A percentile compares a stretch with the other conserved stretches of the same genome.
These are phyloP conservation scores for Hanseniaspora valbyensis DNA, from an alignment of 805 yeast genomes.

Conservation along the genomic window DNA sequence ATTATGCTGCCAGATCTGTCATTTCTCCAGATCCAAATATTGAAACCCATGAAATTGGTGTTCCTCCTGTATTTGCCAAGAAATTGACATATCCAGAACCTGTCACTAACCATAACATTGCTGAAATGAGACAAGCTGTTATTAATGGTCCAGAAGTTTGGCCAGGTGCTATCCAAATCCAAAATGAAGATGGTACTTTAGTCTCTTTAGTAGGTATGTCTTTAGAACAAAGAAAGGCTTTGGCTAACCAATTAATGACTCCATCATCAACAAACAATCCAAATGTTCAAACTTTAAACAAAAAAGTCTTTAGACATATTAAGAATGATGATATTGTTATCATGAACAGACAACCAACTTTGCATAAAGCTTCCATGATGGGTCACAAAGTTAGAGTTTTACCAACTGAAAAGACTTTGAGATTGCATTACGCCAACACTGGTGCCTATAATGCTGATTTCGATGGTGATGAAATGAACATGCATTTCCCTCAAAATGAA, in stretches of 20 bases:
- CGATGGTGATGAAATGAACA: constrained; percentile 99
- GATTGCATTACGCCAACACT: constrained; percentile 96
- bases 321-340: constrained; percentile 89
- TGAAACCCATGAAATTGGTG: constrained; percentile 96
- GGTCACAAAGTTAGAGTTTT: constrained; percentile 95
- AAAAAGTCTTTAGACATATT: constrained; percentile 90
- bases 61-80: constrained; percentile 95
- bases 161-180: constrained; percentile 98
- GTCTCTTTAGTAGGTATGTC: constrained; percentile 81
- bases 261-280: constrained; percentile 43
- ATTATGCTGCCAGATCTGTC: constrained; percentile 97
- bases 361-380: constrained; percentile 99
- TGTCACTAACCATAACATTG: constrained; percentile 81
- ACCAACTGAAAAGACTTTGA: constrained; percentile 92
- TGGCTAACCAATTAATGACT: constrained; percentile 88
- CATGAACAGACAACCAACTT: constrained; percentile 98
- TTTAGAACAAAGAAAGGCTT: constrained; percentile 82
- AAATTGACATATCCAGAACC: constrained; percentile 97
- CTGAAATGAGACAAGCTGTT: constrained; percentile 85
- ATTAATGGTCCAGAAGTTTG: constrained; percentile 94
- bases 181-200: constrained; percentile 85
- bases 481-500: constrained; percentile 98
- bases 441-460: constrained; percentile 99
- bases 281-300: constrained; percentile 56
- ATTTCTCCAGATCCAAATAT: constrained; percentile 97